Conservation (phyloP, 371 early-diverging fungal species). For the Rhizoclosmatium hyalinum region DNA sequence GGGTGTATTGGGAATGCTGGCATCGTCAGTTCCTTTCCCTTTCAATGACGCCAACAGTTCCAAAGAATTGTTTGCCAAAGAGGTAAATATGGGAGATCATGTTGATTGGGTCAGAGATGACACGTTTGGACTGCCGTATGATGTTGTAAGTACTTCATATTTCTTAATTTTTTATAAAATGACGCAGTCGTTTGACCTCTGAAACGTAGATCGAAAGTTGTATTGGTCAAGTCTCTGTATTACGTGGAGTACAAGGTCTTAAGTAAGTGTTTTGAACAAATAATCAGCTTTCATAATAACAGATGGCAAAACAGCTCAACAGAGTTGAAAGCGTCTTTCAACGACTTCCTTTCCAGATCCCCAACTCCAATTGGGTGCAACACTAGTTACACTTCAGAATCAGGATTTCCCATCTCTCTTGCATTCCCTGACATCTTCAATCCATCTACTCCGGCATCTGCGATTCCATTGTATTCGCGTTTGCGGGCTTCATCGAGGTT, state of each 20-base stretch:
- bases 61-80: not conserved
- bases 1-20: slow-evolving; percentile 31
- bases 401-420: slow-evolving; percentile 15
- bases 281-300: not conserved
- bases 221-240: slow-evolving; percentile 19
- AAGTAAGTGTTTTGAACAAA: slow-evolving; percentile 1
- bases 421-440: slow-evolving; percentile 27
- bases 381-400: slow-evolving; percentile 15
- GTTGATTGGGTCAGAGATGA: slow-evolving; percentile 25
- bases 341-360: slow-evolving; percentile 12
- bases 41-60: not conserved
- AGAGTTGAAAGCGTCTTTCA: not conserved
- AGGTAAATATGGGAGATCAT: slow-evolving; percentile 6
- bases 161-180: not conserved
- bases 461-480: slow-evolving; percentile 13
- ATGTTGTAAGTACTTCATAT: slow-evolving; percentile 15
- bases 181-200: not conserved
- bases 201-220: slow-evolving; percentile 15
- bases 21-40: slow-evolving; percentile 34
- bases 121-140: slow-evolving; percentile 25
- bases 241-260: slow-evolving; percentile 7
- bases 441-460: slow-evolving; percentile 8
- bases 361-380: slow-evolving; percentile 19
- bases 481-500: slow-evolving; percentile 17
- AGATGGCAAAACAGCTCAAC: not conserved